These are phyloP conservation scores for Halophytophthora batemanensis DNA, from an alignment of 352 stramenopile species.

Conservation along the genomic window DNA sequence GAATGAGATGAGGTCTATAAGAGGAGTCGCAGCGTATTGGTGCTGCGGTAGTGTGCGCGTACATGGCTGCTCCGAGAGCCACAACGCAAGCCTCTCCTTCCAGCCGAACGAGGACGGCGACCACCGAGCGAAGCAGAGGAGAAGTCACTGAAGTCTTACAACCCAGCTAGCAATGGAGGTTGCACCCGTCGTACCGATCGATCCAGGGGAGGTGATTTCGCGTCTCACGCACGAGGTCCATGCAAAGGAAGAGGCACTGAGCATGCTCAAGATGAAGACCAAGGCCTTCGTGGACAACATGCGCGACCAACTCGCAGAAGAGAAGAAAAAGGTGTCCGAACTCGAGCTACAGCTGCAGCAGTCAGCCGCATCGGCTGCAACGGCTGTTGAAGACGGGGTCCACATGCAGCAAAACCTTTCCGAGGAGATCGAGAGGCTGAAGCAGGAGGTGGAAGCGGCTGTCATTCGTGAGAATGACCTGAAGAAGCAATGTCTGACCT, in stretches of 20 bases:
- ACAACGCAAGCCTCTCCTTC: conserved; percentile 16
- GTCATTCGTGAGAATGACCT: background rate
- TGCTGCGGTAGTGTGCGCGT: conserved; percentile 1
- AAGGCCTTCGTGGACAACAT: conserved; percentile 84
- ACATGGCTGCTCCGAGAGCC: too few species aligned
- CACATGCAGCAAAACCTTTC: conserved; percentile 13
- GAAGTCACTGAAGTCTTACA: background rate
- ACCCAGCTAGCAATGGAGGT: conserved; percentile 12
- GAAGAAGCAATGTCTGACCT: too few species aligned
- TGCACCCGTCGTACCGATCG: conserved; percentile 8
- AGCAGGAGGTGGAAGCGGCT: conserved; percentile 40
- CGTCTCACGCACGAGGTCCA: conserved; percentile 54
- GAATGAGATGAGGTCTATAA: too few species aligned
- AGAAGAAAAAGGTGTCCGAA: conserved; percentile 66
- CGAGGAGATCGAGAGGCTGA: conserved; percentile 35
- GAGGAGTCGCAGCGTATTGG: conserved; percentile 16
- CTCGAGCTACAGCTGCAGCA: conserved; percentile 50
- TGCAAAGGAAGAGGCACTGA: conserved; percentile 77
- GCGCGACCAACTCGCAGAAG: conserved; percentile 47
- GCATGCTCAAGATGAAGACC: conserved; percentile 81
- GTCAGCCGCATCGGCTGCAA: background rate
- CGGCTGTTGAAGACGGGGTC: conserved; percentile 1
- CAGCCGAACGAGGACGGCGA: conserved; percentile 3
- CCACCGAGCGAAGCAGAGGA: background rate
- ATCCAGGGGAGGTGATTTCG: conserved; percentile 44